Conservation (phyloP, 1,284 basidiomycete genomes). For the Ceratorhiza oryzae-sativae region DNA sequence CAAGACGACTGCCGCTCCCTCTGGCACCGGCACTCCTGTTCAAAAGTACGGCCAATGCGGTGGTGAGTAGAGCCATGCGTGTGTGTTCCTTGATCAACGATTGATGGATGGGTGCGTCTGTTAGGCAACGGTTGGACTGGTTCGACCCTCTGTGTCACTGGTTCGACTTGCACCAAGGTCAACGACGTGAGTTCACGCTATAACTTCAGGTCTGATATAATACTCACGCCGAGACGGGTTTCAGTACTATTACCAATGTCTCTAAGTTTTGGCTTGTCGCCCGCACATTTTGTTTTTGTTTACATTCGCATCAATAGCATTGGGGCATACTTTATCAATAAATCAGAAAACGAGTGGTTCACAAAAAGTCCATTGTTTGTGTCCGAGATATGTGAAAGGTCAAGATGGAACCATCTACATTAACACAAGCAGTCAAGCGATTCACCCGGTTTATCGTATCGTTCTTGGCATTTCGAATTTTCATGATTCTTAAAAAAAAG, state of each 20-base stretch:
- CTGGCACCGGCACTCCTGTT: not conserved
- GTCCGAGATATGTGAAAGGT: too few relatives aligned
- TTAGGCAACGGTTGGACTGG: slow-evolving; percentile 35
- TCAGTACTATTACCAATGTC: slow-evolving; percentile 18
- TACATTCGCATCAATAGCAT: not conserved
- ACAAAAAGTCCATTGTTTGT: not conserved
- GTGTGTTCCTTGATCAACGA: not conserved
- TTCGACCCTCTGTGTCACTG: slow-evolving; percentile 27
- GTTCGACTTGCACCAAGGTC: slow-evolving; percentile 32
- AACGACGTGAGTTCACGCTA: slow-evolving; percentile 20
- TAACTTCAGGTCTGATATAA: not conserved
- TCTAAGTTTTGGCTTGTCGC: not conserved
- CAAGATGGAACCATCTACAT: too few relatives aligned
- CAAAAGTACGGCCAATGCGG: slow-evolving; percentile 30
- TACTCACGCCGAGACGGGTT: not conserved
- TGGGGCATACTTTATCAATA: not conserved
- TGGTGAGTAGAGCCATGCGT: not conserved
- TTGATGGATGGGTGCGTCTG: not conserved
- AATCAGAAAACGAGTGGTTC: not conserved
- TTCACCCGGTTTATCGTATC: not conserved
- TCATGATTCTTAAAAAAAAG: not conserved
- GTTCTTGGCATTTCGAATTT: not conserved
- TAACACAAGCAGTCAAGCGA: too few relatives aligned
- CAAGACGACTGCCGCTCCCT: slow-evolving; percentile 11
- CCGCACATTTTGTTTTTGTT: not conserved